Conservation (phyloP, 805 yeast species). For the Candida cerambycidarum region DNA sequence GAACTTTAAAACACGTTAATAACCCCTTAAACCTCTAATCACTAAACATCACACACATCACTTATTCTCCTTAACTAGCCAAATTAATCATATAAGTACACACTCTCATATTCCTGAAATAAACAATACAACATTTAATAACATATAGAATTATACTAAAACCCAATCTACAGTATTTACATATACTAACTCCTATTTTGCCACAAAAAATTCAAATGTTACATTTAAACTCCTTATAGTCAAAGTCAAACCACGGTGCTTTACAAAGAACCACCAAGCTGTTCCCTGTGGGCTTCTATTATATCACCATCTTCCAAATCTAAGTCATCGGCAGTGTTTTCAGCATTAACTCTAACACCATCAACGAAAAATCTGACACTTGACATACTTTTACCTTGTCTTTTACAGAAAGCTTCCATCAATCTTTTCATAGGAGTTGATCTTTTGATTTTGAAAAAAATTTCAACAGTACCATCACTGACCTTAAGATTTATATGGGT, state of each 20-base stretch:
- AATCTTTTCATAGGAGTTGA: constrained; percentile 89
- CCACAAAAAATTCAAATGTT: neutral
- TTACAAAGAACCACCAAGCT: constrained; percentile 58
- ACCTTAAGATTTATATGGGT: constrained; percentile 88
- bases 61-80: neutral
- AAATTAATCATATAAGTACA: neutral
- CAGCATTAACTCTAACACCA: constrained; percentile 85
- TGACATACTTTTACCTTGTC: constrained; percentile 87
- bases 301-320: constrained; percentile 95
- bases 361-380: constrained; percentile 88
- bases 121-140: neutral
- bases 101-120: too few species aligned
- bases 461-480: constrained; percentile 90
- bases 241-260: too few species aligned
- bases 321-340: constrained; percentile 88
- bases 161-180: neutral
- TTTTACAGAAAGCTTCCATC: constrained; percentile 97
- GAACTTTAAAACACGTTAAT: neutral
- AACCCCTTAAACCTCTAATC: neutral
- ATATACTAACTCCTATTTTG: neutral
- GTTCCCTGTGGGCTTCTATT: constrained; percentile 96
- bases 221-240: too few species aligned
- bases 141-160: neutral
- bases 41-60: neutral
- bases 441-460: constrained; percentile 91